A percentile compares a stretch with the other conserved stretches of the same genome.
These are phyloP conservation scores for Isoetes taiwanensis DNA, from an alignment of 75 land plant genomes.

Conservation along the genomic window DNA sequence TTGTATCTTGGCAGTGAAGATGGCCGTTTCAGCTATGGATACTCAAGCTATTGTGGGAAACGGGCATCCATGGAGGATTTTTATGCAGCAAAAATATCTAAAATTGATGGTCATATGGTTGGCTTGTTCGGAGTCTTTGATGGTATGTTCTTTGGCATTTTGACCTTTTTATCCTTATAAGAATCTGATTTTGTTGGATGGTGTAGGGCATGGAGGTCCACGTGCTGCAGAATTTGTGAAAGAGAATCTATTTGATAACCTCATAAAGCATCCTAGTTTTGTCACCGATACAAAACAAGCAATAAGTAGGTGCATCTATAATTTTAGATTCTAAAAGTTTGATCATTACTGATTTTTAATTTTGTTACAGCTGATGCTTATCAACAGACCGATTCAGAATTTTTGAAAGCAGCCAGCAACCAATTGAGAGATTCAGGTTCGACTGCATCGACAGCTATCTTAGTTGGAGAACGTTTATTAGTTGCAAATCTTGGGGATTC, in stretches of 20 bases:
- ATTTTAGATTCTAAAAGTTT: not conserved
- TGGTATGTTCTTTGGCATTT: slow-evolving; percentile 23
- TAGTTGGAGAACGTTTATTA: slow-evolving; percentile 10
- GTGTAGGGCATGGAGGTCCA: slow-evolving; percentile 72
- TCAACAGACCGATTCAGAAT: slow-evolving; percentile 9
- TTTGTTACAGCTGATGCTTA: slow-evolving; percentile 7
- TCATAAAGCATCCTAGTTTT: slow-evolving; percentile 68
- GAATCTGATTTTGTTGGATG: not conserved
- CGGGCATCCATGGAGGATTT: slow-evolving; percentile 79
- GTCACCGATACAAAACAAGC: slow-evolving; percentile 59
- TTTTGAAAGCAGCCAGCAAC: not conserved
- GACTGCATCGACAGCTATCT: slow-evolving; percentile 13
- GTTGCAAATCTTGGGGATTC: slow-evolving; percentile 14
- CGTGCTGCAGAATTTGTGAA: slow-evolving; percentile 80
- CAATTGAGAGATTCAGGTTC: slow-evolving; percentile 11
- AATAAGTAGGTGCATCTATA: slow-evolving; percentile 30
- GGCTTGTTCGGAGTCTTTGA: slow-evolving; percentile 87
- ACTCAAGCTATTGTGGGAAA: slow-evolving; percentile 63
- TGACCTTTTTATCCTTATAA: not conserved
- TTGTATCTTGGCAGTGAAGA: slow-evolving; percentile 31
- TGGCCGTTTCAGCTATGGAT: slow-evolving; percentile 67
- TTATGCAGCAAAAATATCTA: slow-evolving; percentile 47
- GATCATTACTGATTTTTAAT: not conserved
- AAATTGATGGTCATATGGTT: slow-evolving; percentile 61
- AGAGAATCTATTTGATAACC: slow-evolving; percentile 55